Conservation (phyloP, 2,329 filamentous ascomycete species). For the Pseudopyricularia javanii region DNA sequence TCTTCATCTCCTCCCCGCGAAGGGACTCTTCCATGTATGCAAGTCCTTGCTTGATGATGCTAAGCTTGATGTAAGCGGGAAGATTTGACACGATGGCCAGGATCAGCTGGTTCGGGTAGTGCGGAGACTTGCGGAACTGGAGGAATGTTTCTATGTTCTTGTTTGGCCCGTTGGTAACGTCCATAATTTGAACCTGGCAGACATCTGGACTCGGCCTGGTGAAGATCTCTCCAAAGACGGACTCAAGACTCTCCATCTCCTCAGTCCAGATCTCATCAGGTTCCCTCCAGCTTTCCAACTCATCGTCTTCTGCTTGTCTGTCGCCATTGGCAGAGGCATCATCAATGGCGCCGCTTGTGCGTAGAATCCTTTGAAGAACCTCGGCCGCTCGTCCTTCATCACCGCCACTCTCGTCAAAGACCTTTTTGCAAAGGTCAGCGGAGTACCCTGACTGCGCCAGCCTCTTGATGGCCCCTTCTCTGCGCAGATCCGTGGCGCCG, state of each 20-base stretch:
- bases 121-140: conserved; percentile 59
- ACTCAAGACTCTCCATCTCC: conserved; percentile 71
- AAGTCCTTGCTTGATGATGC: conserved; percentile 67
- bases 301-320: conserved; percentile 5
- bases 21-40: conserved; percentile 58
- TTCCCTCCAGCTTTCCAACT: conserved; percentile 24
- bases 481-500: conserved; percentile 67
- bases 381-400: conserved; percentile 71
- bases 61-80: conserved; percentile 87
- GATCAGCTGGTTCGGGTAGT: conserved; percentile 62
- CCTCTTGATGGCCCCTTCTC: conserved; percentile 71
- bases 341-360: conserved; percentile 29
- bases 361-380: conserved; percentile 59
- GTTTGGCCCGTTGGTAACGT: conserved; percentile 36
- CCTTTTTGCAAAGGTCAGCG: conserved; percentile 66
- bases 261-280: conserved; percentile 67
- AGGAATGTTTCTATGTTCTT: conserved; percentile 39
- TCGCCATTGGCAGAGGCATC: background rate
- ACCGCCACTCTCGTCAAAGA: conserved; percentile 56
- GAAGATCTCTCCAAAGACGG: conserved; percentile 73
- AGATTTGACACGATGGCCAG: conserved; percentile 55
- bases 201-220: conserved; percentile 44
- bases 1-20: conserved; percentile 73
- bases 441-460: conserved; percentile 78
- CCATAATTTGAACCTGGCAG: conserved; percentile 58